Evolutionary conservation across 805 yeast genomes (phyloP), one percentile per base, ranked within the genome.

Genomic region (Spathaspora girioi): DNA sequence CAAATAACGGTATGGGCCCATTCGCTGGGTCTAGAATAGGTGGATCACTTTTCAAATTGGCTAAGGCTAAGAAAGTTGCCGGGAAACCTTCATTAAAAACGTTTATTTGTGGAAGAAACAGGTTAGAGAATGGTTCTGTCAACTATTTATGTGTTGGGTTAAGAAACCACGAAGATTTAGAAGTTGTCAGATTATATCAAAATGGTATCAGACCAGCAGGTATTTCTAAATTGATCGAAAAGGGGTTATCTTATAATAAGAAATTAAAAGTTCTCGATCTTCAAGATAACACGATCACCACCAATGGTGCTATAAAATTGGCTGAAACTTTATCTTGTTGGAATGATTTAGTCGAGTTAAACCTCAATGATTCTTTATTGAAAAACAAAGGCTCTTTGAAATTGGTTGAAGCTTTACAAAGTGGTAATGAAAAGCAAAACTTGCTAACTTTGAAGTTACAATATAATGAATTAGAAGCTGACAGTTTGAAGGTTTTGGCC

Each of bases 1-100:
- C 97, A 45, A 94, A 94, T 71, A 94, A 94, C 68, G 99, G 99
- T 50, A 86, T 94, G 83, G 99, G 99, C 35, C 99, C 99, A 23
- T 87, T 87, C 66, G 96, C 98, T 0, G 99, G 99, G 61, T 86
- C 93, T 51, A 82, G 96, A 66, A 88, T 94, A 55, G 99, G 97
- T 54, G 83, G 83, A 60, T 89, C 97, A 3, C 79, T 94, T 45
- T 89, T 76, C 71, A 78, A 80, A 59, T 78, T 93, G 56, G 83
- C 94, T 18, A 68, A 67, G 48, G 85, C 84, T 51, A 91, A 91
- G 70, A 67, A 74, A 56, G 60, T 65, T 29, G 70, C 71, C 42
- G 74, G 79, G 19, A 71, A 80, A 49, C 70, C 75, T 31, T 69
- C 81, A 14, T 79, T 91, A 64, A 84, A 86, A 61, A 89, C 97